These are phyloP conservation scores for Colletotrichum coccodes DNA, from an alignment of 2,329 filamentous ascomycete species.

Conservation along the genomic window DNA sequence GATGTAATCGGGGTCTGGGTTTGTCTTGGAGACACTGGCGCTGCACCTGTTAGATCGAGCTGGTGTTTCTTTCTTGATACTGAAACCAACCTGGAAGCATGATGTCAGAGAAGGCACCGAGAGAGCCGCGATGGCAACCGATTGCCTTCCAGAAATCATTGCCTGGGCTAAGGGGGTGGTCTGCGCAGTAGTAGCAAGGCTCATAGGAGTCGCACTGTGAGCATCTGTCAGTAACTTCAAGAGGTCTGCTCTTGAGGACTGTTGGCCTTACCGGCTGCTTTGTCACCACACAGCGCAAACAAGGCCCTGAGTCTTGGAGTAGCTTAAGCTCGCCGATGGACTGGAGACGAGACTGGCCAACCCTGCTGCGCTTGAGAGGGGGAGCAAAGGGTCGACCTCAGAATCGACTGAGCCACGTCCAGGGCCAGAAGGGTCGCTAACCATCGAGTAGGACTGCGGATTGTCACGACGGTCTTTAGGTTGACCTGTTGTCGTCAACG, in stretches of 20 bases:
- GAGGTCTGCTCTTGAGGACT: neutral
- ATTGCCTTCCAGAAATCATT: conserved; percentile 59
- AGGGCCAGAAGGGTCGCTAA: conserved; percentile 47
- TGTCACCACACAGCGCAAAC: conserved; percentile 61
- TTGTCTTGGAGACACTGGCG: conserved; percentile 58
- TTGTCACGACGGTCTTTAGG: conserved; percentile 53
- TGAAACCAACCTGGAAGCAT: conserved; percentile 59
- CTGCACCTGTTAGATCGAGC: conserved; percentile 40
- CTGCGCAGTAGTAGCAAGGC: conserved; percentile 58
- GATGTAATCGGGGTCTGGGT: conserved; percentile 61
- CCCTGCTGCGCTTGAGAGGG: conserved; percentile 63
- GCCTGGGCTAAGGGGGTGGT: conserved; percentile 46
- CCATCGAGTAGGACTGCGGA: conserved; percentile 51
- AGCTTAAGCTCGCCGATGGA: conserved; percentile 67
- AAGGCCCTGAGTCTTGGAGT: conserved; percentile 57
- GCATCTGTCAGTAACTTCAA: neutral
- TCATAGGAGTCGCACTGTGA: conserved; percentile 61
- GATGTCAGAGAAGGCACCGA: conserved; percentile 58
- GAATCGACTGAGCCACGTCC: conserved; percentile 55
- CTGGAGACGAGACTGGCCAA: conserved; percentile 63
- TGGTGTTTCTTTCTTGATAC: neutral
- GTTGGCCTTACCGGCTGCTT: conserved; percentile 54
- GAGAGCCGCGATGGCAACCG: conserved; percentile 61
- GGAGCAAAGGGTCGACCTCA: conserved; percentile 62
- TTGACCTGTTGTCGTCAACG: conserved; percentile 45